Percentiles rank a stretch among this genome's conserved stretches.
Evolutionary conservation across 495 filamentous ascomycete genomes (phyloP).

Genomic region (Lentithecium fluviatile): DNA sequence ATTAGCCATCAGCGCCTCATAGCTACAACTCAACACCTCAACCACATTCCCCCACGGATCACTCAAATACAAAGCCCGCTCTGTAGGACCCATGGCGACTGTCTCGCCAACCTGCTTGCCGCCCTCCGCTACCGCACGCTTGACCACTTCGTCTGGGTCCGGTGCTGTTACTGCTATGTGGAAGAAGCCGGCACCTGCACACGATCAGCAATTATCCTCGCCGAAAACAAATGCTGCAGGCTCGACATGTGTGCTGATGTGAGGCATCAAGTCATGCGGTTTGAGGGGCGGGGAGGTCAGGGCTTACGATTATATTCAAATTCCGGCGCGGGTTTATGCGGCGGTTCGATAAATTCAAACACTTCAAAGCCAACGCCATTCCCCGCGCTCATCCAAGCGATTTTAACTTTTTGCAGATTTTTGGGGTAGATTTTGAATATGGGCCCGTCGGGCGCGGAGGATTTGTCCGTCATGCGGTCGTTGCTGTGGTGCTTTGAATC

Average conservation of each 20-base stretch:
- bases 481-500: not conserved
- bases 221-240: no score
- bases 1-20: constrained; percentile 27
- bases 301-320: constrained; percentile 26
- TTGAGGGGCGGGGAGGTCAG: no score
- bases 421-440: constrained; percentile 32
- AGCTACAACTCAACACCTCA: constrained; percentile 25
- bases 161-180: constrained; percentile 30
- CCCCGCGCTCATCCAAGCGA: constrained; percentile 31
- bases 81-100: constrained; percentile 2
- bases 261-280: constrained; percentile 34
- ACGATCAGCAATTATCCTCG: no score
- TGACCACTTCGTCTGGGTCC: constrained; percentile 20
- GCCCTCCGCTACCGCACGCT: constrained; percentile 14
- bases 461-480: constrained; percentile 29
- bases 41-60: constrained; percentile 28
- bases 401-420: constrained; percentile 33
- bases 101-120: constrained; percentile 26
- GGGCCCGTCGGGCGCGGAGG: constrained; percentile 12
- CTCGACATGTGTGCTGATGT: constrained; percentile 7
- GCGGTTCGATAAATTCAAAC: constrained; percentile 38
- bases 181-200: constrained; percentile 31
- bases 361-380: constrained; percentile 38
- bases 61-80: constrained; percentile 17
- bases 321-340: constrained; percentile 7